Evolutionary conservation across 2,329 filamentous ascomycete species (phyloP).

Genomic region (Fusarium sp.): DNA sequence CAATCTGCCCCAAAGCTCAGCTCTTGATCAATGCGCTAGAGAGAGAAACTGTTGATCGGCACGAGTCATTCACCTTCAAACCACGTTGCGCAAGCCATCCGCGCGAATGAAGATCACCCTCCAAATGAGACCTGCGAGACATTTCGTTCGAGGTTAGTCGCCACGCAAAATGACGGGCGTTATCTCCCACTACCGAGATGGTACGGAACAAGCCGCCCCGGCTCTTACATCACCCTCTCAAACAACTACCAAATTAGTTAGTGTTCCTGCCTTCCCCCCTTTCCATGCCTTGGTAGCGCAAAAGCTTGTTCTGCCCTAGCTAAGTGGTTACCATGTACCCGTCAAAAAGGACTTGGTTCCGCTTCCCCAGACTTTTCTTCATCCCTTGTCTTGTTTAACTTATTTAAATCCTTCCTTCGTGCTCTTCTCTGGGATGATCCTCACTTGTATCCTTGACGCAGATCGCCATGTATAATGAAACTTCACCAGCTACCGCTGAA

Average conservation of each 20-base stretch:
- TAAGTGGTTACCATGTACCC: neutral
- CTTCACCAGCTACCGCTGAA: constrained; percentile 16
- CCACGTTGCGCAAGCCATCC: neutral
- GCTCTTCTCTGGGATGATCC: neutral
- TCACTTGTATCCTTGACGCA: constrained; percentile 11
- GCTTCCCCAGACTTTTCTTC: constrained; percentile 20
- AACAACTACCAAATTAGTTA: neutral
- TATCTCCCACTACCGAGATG: neutral
- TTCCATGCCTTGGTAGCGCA: constrained; percentile 3
- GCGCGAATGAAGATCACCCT: neutral
- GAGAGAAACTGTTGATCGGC: neutral
- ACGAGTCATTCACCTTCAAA: neutral
- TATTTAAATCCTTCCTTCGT: neutral
- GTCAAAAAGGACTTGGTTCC: constrained; percentile 11
- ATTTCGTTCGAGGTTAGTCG: neutral
- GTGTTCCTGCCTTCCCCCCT: neutral
- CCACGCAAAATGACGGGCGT: neutral
- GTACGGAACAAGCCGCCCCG: neutral
- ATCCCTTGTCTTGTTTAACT: constrained; percentile 1
- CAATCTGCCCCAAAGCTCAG: neutral
- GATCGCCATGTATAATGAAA: constrained; percentile 26
- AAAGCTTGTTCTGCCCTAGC: constrained; percentile 15
- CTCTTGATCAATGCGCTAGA: neutral
- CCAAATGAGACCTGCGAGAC: neutral
- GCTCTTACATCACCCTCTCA: constrained; percentile 14